A percentile compares a stretch with the other conserved stretches of the same genome.
Evolutionary conservation across 1,284 basidiomycete genomes (phyloP).

Genomic region (Rhodofomes roseus): DNA sequence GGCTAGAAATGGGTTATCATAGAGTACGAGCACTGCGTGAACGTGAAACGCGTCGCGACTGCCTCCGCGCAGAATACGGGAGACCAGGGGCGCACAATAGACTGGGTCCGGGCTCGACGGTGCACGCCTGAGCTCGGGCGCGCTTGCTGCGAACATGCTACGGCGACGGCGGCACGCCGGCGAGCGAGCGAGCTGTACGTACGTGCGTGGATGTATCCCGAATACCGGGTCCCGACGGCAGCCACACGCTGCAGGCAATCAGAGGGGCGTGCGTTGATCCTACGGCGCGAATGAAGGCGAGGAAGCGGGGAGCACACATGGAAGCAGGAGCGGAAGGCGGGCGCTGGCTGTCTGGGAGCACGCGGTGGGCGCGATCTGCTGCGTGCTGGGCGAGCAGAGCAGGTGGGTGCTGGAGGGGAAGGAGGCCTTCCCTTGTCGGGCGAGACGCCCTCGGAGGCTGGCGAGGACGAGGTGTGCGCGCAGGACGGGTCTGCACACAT

Average conservation of each 20-base stretch:
- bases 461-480: neutral
- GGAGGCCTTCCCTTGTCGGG: neutral
- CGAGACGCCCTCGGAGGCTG: neutral
- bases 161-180: neutral
- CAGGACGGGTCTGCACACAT: too few relatives aligned
- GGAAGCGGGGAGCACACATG: neutral
- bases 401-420: neutral
- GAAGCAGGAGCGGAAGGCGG: neutral
- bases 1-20: neutral
- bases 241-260: neutral
- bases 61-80: neutral
- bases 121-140: neutral
- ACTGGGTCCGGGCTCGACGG: neutral
- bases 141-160: neutral
- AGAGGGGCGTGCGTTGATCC: neutral
- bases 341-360: slow-evolving; percentile 4
- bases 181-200: neutral
- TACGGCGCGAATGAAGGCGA: neutral
- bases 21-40: neutral
- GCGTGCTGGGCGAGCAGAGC: neutral
- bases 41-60: neutral
- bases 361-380: neutral
- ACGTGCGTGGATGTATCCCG: neutral
- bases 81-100: neutral
- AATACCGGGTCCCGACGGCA: neutral